These are phyloP conservation scores for Penicillium hordei DNA, from an alignment of 2,329 filamentous ascomycete genomes.

Conservation along the genomic window DNA sequence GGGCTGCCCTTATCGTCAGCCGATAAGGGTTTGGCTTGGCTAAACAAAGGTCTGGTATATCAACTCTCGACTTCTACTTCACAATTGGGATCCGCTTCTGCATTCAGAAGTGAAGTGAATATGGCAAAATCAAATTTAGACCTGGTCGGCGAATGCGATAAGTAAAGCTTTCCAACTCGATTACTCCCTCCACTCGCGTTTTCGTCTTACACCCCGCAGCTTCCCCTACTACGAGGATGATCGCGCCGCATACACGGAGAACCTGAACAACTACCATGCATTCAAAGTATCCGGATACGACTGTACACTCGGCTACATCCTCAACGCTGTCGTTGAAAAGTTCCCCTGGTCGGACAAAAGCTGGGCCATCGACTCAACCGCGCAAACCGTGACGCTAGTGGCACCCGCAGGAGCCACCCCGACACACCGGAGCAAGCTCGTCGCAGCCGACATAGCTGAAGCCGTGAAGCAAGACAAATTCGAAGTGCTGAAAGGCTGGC, in stretches of 20 bases:
- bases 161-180: conserved; percentile 31
- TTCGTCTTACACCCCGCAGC: conserved; percentile 46
- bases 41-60: neutral
- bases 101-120: conserved; percentile 2
- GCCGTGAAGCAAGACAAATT: conserved; percentile 74
- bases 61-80: neutral
- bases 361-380: conserved; percentile 59
- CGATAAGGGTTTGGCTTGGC: conserved; percentile 26
- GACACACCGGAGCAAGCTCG: conserved; percentile 59
- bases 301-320: conserved; percentile 62
- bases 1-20: conserved; percentile 24
- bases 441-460: conserved; percentile 60
- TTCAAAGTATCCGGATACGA: conserved; percentile 68
- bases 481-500: conserved; percentile 73
- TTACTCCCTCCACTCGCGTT: neutral
- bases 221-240: conserved; percentile 73
- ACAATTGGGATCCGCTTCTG: neutral
- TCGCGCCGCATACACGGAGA: conserved; percentile 55
- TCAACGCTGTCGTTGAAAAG: conserved; percentile 47
- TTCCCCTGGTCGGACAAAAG: conserved; percentile 55
- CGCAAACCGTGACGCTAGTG: conserved; percentile 63
- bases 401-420: conserved; percentile 58
- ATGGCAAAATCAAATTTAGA: conserved; percentile 53
- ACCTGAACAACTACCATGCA: conserved; percentile 57
- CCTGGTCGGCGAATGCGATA: conserved; percentile 58